Conservation (phyloP, 75 land plant species). For the Larix kaempferi region DNA sequence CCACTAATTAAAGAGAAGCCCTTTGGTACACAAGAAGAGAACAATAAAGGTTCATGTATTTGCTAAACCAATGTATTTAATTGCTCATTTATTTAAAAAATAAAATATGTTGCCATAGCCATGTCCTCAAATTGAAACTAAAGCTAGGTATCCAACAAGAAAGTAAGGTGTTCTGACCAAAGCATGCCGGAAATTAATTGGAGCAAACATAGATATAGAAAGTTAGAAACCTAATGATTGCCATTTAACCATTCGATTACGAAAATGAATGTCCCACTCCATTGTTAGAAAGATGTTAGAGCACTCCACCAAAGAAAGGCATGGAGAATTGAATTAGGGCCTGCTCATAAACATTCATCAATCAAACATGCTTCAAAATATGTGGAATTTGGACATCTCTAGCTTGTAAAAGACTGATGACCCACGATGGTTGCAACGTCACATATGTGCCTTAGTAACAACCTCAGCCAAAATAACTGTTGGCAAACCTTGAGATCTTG, state of each 20-base stretch:
- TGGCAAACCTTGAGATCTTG: conserved; percentile 78
- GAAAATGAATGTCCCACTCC: conserved; percentile 90
- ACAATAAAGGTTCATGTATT: not conserved
- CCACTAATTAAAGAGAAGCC: not conserved
- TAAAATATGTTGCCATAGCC: not conserved
- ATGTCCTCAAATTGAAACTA: not conserved
- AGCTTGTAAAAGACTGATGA: not conserved
- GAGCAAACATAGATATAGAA: not conserved
- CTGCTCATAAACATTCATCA: not conserved
- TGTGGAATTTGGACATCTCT: not conserved
- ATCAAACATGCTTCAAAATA: not conserved
- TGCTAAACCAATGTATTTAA: not conserved
- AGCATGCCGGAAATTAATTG: not conserved
- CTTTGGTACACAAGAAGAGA: not conserved
- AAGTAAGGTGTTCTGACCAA: not conserved
- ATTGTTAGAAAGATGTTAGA: conserved; percentile 97
- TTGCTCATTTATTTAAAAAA: not conserved
- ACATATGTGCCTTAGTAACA: not conserved
- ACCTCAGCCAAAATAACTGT: not conserved
- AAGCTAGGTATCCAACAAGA: not conserved
- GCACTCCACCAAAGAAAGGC: conserved; percentile 48
- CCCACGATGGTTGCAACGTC: not conserved
- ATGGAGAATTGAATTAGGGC: not conserved
- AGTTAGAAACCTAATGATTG: not conserved
- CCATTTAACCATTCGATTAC: conserved; percentile 34